Conservation (phyloP, 2,329 filamentous ascomycete species). For the Paracorniculantispora psalliotae region DNA sequence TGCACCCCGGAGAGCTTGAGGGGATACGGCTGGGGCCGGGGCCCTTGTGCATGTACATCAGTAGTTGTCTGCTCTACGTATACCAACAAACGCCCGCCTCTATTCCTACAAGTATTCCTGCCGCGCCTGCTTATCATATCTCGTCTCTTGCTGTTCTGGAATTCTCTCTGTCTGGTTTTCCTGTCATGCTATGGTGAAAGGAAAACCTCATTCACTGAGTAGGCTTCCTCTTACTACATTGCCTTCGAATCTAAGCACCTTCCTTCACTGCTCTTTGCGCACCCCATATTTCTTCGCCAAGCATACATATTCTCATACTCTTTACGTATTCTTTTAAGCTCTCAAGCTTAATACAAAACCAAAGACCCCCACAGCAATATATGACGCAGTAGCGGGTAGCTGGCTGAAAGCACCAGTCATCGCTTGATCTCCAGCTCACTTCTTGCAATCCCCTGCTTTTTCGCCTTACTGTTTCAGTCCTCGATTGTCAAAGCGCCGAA, state of each 20-base stretch:
- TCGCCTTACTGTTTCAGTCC: not conserved
- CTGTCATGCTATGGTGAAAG: not conserved
- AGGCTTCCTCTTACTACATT: not conserved
- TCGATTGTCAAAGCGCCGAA: not conserved
- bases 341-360: not conserved
- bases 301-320: not conserved
- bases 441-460: not conserved
- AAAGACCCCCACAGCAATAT: not conserved
- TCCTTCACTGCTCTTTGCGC: not conserved
- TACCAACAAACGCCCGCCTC: slow-evolving; percentile 11
- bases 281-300: not conserved
- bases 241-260: no score
- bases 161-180: not conserved
- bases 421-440: not conserved
- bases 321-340: not conserved
- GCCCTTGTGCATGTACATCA: slow-evolving; percentile 8
- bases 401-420: not conserved
- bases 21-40: not conserved
- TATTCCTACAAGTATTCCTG: slow-evolving; percentile 9
- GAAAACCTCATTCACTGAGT: not conserved
- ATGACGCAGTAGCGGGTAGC: not conserved
- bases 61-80: not conserved
- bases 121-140: not conserved
- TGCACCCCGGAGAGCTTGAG: slow-evolving; percentile 2
- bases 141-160: not conserved